Evolutionary conservation across 1,284 basidiomycete species (phyloP), one percentile per base, ranked within the genome.

Genomic region (Fomitopsis schrenkii): DNA sequence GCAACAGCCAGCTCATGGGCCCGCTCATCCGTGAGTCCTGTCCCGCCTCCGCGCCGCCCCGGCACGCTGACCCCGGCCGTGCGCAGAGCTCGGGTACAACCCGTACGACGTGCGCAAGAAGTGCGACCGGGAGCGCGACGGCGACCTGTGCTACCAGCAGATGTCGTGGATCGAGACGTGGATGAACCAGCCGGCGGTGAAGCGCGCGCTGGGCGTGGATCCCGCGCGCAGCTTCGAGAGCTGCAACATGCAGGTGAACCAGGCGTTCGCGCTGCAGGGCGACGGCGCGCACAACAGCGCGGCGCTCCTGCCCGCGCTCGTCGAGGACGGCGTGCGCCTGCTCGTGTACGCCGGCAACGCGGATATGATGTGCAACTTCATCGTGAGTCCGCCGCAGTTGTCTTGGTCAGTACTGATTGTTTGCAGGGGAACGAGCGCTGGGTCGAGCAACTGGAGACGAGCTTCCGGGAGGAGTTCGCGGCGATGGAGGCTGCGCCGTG

Each of bases 321-420:
- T 96, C 59, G 83, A 91, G 62, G 83, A 85, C 63, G 92, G 92
- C 50, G 79, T 96, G 55, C 78, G 91, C 60, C 77, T 97, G 26
- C 77, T 96, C 50, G 87, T 95, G 50, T 97, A 95, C 70, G 91
- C 93, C 58, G 93, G 93, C 35, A 89, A 91, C 50, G 63, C 68
- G 80, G 94, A 95, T 74, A 87, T 90, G 80, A 90, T 90, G 83
- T 93, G 91, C 77, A 92, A 92, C 75, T 90, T 80, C 67, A 82
- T 90, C 22, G 88, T 86, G 68, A 62, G 80, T 72, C 45, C 41
- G 0, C 58, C 10, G 15, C 26, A 59, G 68, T 71, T 45, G 48
- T 3, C 17, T 5, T n/a, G 19, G 14, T 45, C 8, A 28, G 36
- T 63, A 33, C 45, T 45, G 40, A 52, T 19, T 26, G 6, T 40